These are phyloP conservation scores for Chlorencoelia australis DNA, from an alignment of 2,329 filamentous ascomycete genomes.

Conservation along the genomic window DNA sequence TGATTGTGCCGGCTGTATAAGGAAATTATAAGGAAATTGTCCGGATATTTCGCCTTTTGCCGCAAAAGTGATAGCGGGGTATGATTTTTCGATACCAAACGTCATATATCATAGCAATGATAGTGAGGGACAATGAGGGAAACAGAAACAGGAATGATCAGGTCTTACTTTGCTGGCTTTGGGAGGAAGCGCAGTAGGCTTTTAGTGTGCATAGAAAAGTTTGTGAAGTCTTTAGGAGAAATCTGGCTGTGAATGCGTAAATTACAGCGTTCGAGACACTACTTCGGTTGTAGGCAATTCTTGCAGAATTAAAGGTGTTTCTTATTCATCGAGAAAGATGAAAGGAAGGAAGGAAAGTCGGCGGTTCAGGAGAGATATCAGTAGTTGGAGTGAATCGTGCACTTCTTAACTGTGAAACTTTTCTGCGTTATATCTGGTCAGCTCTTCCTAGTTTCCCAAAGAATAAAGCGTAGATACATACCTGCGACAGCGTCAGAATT, in stretches of 20 bases:
- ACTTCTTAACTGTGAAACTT: too few species aligned
- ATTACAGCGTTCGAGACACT: conserved; percentile 2
- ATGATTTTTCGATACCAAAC: background rate
- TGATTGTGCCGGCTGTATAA: too few species aligned
- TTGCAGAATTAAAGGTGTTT: conserved; percentile 5
- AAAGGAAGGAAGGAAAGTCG: background rate
- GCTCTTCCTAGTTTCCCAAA: too few species aligned
- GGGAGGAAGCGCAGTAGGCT: conserved; percentile 89
- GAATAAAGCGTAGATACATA: too few species aligned
- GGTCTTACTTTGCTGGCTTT: conserved; percentile 82
- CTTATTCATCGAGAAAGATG: conserved; percentile 4
- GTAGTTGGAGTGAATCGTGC: too few species aligned
- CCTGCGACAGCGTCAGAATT: too few species aligned
- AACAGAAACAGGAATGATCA: background rate
- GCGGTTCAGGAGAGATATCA: too few species aligned
- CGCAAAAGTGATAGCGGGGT: background rate
- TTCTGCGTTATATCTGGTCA: too few species aligned
- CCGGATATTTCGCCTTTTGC: background rate
- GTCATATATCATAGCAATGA: background rate
- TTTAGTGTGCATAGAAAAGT: conserved; percentile 76
- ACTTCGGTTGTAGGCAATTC: conserved; percentile 5
- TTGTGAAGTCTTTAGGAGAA: background rate
- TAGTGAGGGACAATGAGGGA: background rate
- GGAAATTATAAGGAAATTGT: conserved; percentile 6
- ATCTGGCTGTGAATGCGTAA: background rate